A percentile compares a stretch with the other conserved stretches of the same genome.
Conservation (phyloP, 331 rosid species). For the Prunus yedoensis region DNA sequence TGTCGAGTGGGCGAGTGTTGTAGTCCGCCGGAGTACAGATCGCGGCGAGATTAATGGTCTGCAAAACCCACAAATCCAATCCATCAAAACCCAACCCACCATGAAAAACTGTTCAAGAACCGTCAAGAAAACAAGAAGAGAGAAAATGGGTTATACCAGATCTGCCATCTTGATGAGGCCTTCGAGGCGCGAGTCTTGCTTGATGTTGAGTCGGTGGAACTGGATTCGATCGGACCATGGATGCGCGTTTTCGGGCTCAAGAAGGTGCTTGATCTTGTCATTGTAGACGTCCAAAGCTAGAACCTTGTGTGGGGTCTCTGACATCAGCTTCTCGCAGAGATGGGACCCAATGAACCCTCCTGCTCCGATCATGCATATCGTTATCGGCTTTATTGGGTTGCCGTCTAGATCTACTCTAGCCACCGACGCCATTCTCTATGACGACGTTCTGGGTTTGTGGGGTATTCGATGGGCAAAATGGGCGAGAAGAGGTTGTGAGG, state of each 20-base stretch:
- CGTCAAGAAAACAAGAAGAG: background rate
- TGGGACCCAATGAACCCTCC: constrained; percentile 97
- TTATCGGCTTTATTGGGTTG: constrained; percentile 65
- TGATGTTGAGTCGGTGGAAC: constrained; percentile 93
- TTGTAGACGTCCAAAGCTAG: constrained; percentile 77
- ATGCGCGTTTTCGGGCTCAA: constrained; percentile 55
- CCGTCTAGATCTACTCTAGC: constrained; percentile 79
- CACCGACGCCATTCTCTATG: constrained; percentile 50
- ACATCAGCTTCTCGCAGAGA: constrained; percentile 83
- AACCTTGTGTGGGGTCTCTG: constrained; percentile 80
- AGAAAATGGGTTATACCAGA: constrained; percentile 51
- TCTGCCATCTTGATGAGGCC: constrained; percentile 89
- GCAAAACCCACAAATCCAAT: background rate
- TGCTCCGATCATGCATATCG: constrained; percentile 96
- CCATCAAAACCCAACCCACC: background rate
- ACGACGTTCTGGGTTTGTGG: background rate
- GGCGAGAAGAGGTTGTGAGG: too few relatives aligned
- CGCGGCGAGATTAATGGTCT: constrained; percentile 95
- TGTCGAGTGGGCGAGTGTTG: constrained; percentile 90
- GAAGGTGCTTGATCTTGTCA: constrained; percentile 87
- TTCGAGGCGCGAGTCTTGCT: constrained; percentile 87
- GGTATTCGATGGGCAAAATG: background rate
- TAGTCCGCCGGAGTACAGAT: constrained; percentile 96
- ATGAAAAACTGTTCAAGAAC: background rate
- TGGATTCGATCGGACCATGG: constrained; percentile 79